Percentiles rank a stretch among this genome's conserved stretches.
phyloP scores from a whole-genome alignment of 768 basidiomycete species.

The Russula dissimulans region DNA sequence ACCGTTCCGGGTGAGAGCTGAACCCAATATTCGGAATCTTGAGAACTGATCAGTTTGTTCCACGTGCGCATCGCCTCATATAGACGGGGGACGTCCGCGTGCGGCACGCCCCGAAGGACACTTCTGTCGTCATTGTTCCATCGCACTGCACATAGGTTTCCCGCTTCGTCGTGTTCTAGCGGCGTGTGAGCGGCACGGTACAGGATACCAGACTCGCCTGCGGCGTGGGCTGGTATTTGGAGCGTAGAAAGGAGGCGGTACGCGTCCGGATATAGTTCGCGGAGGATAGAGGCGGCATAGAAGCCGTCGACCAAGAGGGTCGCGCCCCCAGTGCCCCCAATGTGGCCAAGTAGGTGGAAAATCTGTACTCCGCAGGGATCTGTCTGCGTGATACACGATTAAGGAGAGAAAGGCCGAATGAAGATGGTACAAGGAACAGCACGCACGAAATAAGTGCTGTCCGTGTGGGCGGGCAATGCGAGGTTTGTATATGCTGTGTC shows the following conservation, averaged over 20 bases:
- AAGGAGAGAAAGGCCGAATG: background rate
- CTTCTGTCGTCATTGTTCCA: conserved; percentile 97
- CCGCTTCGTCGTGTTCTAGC: conserved; percentile 53
- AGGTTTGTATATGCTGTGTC: conserved; percentile 92
- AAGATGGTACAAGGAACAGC: conserved; percentile 20
- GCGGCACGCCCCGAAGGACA: conserved; percentile 53
- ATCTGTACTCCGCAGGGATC: conserved; percentile 94
- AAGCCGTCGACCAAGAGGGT: conserved; percentile 96
- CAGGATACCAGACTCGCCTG: conserved; percentile 56
- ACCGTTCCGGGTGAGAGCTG: conserved; percentile 83
- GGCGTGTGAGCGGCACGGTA: conserved; percentile 61
- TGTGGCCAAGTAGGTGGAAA: conserved; percentile 86
- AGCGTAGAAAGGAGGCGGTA: conserved; percentile 62
- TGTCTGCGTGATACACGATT: conserved; percentile 39
- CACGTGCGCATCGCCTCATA: conserved; percentile 76
- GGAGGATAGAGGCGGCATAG: conserved; percentile 76
- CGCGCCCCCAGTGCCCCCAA: conserved; percentile 72
- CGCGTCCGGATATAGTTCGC: conserved; percentile 57
- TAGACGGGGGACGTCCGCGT: conserved; percentile 47
- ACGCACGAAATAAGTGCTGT: conserved; percentile 62
- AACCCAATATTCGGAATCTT: conserved; percentile 88
- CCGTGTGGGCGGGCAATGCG: conserved; percentile 78
- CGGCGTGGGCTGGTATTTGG: conserved; percentile 77
- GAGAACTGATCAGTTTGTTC: conserved; percentile 63
- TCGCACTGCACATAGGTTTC: conserved; percentile 64